phyloP scores from a whole-genome alignment of 768 basidiomycete species.

The Tulasnella sp. region DNA sequence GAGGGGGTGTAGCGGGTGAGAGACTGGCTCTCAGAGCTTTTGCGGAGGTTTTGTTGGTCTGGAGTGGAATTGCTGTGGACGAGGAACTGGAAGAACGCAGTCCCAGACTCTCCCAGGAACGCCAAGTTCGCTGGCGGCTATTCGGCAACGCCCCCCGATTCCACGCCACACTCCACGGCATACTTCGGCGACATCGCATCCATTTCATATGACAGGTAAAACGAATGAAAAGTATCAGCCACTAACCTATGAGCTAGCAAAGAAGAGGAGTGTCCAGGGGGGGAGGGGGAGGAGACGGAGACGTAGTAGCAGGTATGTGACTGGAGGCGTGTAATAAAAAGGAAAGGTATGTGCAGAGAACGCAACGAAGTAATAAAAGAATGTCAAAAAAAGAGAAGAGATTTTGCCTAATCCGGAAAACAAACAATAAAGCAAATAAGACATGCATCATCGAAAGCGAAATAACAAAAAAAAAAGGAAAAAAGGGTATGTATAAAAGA shows the following conservation, averaged over 20 bases:
- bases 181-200: not conserved
- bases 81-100: not conserved
- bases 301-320: slow-evolving; percentile 7
- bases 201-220: not conserved
- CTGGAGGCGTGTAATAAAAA: not conserved
- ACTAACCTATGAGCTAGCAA: slow-evolving; percentile 9
- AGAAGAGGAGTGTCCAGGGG: not conserved
- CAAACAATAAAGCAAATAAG: not conserved
- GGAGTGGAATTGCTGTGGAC: not conserved
- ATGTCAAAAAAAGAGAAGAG: not conserved
- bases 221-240: not conserved
- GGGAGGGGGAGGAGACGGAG: too few species aligned
- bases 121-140: not conserved
- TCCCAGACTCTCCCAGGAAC: not conserved
- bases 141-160: not conserved
- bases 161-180: not conserved
- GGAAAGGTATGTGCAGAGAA: slow-evolving; percentile 14
- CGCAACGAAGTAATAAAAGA: slow-evolving; percentile 18
- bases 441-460: not conserved
- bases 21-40: slow-evolving; percentile 14
- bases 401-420: not conserved
- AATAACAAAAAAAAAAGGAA: not conserved
- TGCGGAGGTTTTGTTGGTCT: not conserved
- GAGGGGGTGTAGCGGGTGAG: not conserved
- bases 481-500: not conserved